Conservation (phyloP, 257 asterid genomes). For the Plantago elongata region DNA sequence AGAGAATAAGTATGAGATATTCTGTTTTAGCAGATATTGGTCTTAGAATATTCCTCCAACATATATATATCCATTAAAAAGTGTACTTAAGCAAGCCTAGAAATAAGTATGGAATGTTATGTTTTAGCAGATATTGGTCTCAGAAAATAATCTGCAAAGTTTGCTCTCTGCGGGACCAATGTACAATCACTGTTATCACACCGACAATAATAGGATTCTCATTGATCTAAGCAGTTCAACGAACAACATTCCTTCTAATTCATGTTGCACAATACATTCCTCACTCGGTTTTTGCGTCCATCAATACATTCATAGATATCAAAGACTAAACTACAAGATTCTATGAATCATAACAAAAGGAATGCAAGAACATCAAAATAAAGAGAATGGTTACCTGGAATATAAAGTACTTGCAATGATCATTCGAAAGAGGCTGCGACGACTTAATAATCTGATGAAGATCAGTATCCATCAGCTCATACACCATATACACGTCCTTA, state of each 20-base stretch:
- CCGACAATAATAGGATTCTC: neutral
- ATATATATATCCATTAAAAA: no score
- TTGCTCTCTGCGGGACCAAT: no score
- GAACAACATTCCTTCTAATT: neutral
- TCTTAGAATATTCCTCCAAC: no score
- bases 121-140: no score
- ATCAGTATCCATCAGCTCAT: slow-evolving; percentile 40
- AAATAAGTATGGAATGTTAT: no score
- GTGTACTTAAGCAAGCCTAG: no score
- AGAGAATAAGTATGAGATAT: no score
- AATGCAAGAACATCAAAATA: neutral
- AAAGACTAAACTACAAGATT: neutral
- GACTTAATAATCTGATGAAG: slow-evolving; percentile 40
- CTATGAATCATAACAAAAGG: neutral
- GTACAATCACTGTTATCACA: neutral
- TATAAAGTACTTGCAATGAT: slow-evolving; percentile 38
- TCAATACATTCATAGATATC: neutral
- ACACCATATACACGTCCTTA: slow-evolving; percentile 38
- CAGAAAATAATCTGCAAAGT: no score
- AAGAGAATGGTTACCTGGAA: slow-evolving; percentile 26
- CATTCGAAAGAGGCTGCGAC: slow-evolving; percentile 27
- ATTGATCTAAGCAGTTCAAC: neutral
- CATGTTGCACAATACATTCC: neutral
- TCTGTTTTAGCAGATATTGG: no score
- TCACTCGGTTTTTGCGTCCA: neutral